Evolutionary conservation across 306 rosid species (phyloP).

Genomic region (Cercis canadensis): DNA sequence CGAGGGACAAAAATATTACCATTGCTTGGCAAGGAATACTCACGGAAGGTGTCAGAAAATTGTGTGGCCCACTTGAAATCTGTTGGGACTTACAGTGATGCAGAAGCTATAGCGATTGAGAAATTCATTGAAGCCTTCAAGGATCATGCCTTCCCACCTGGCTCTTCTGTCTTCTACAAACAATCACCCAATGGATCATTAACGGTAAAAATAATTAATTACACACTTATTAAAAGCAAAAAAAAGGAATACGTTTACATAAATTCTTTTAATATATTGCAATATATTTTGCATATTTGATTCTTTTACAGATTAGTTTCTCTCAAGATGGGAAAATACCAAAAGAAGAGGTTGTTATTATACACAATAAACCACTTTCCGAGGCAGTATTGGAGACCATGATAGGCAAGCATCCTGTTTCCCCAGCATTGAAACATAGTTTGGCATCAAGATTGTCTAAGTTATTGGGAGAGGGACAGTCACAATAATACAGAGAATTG

Average conservation of each 20-base stretch:
- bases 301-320: conserved; percentile 75
- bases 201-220: conserved; percentile 43
- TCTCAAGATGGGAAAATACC: conserved; percentile 69
- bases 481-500: too few relatives aligned
- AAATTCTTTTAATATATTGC: too few relatives aligned
- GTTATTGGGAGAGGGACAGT: conserved; percentile 41
- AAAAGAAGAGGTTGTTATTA: conserved; percentile 42
- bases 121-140: conserved; percentile 67
- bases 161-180: conserved; percentile 75
- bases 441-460: conserved; percentile 62
- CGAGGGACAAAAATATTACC: conserved; percentile 64
- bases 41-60: conserved; percentile 81
- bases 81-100: conserved; percentile 67
- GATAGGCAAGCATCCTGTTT: conserved; percentile 74
- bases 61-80: conserved; percentile 74
- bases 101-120: conserved; percentile 72
- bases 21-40: conserved; percentile 71
- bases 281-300: not conserved
- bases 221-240: too few relatives aligned
- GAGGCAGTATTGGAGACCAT: conserved; percentile 78
- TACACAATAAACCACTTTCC: conserved; percentile 67
- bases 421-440: conserved; percentile 72
- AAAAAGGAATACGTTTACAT: too few relatives aligned
- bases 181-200: conserved; percentile 63
- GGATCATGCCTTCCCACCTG: conserved; percentile 67